Base-by-base conservation (phyloP, 2,329 filamentous ascomycete species). In the Aspergillus versicolor region DNA sequence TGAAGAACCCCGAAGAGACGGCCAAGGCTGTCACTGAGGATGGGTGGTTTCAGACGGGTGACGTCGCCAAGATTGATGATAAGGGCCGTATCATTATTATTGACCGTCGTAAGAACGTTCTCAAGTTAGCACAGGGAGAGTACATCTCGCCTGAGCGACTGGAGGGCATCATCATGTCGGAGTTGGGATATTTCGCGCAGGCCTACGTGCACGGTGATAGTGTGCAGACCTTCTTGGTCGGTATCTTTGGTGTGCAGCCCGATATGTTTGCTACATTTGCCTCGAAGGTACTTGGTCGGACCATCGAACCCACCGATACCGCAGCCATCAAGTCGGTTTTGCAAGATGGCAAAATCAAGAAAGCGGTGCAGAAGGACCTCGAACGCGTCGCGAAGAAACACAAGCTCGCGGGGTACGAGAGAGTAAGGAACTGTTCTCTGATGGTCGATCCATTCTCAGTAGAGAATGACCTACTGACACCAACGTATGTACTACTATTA, bases 21-120 rank as follows among this genome's bases (percentile, higher is more conserved):
- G 77, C 80, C 57, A 94, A 94, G 76, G 82, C 88, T 0, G 81
- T 97, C 45, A 91, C 93, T 8, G 80, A 88, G 32, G 92, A 97
- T 63, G 94, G 94, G 60, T 99, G 94, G 94, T 97, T 99, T 84
- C 89, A 90, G 73, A 97, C 92, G 0, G 94, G 94, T 54, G 94
- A 99, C 68, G 93, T 99, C 63, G 91, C 87, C 69, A 84, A 87
- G 62, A 82, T 99, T 22, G 94, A 99, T 75, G 86, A 87, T 64
- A 76, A 90, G 70, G 94, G 94, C 61, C 90, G 92, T 59, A 88
- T 97, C 81, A 87, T 85, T 75, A 96, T 99, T 75, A 88, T 99
- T 67, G 94, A 99, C 76, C 92, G 94, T 67, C 88, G 92, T 78
- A 99, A 99, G 88, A 97, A 97, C 77, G 91, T 99, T n/a, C 86